Evolutionary conservation across 345 rosid species (phyloP).

Genomic region (Erodium maritimum): DNA sequence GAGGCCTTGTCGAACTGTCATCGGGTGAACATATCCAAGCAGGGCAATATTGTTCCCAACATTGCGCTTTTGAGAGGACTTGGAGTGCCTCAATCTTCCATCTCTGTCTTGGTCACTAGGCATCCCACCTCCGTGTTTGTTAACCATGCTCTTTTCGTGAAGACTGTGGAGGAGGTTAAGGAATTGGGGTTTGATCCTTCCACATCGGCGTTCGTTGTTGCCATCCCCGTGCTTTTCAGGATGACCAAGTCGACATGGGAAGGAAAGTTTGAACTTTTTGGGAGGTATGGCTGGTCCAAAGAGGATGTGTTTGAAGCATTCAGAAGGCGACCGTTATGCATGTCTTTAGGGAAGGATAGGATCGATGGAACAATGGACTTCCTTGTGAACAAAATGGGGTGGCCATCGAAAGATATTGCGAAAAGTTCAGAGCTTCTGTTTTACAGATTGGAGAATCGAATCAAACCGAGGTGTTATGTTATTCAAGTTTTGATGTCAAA

Average conservation of each 20-base stretch:
- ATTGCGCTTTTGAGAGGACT: no score
- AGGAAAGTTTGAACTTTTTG: constrained; percentile 28
- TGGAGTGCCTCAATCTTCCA: no score
- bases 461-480: constrained; percentile 37
- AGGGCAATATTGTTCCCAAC: no score
- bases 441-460: constrained; percentile 43
- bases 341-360: no score
- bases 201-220: constrained; percentile 32
- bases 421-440: constrained; percentile 25
- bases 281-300: no score
- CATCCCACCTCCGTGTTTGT: no score
- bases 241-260: constrained; percentile 34
- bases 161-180: constrained; percentile 22
- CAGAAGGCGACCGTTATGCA: constrained; percentile 36
- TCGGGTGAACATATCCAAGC: no score
- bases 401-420: constrained; percentile 21
- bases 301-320: no score
- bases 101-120: no score
- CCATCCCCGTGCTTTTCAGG: constrained; percentile 32
- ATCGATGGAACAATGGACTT: no score
- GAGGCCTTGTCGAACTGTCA: no score
- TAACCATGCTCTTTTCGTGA: background rate
- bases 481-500: constrained; percentile 23
- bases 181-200: constrained; percentile 41
- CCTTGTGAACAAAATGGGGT: no score